phyloP scores from a whole-genome alignment of 2,329 filamentous ascomycete genomes.

The Aspergillus ruber region DNA sequence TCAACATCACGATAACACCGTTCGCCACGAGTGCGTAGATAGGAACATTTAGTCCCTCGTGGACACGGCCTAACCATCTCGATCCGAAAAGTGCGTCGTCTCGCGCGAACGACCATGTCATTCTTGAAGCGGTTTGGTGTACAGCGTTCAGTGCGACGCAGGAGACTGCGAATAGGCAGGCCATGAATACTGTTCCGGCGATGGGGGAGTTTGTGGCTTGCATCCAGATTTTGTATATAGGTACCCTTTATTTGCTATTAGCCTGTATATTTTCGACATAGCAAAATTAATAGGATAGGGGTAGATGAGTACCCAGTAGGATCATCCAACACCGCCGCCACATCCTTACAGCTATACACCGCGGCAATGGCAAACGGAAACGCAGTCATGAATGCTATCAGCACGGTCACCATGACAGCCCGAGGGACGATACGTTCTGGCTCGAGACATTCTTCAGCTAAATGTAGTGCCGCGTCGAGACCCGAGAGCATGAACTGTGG shows the following conservation, averaged over 20 bases:
- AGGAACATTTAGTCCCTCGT: conserved; percentile 9
- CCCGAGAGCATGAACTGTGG: conserved; percentile 21
- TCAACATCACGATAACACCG: conserved; percentile 10
- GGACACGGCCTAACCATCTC: conserved; percentile 7
- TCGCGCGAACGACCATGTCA: conserved; percentile 29
- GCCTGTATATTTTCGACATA: not conserved
- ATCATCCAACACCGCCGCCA: conserved; percentile 8
- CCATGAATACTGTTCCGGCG: conserved; percentile 17
- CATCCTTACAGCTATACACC: conserved; percentile 13
- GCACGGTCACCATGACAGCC: conserved; percentile 14
- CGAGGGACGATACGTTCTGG: conserved; percentile 17
- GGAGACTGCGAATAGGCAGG: conserved; percentile 10
- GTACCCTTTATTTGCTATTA: conserved; percentile 8
- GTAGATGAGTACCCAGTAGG: conserved; percentile 10
- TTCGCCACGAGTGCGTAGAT: conserved; percentile 12
- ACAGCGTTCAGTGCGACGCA: conserved; percentile 16
- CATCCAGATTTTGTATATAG: conserved; percentile 19
- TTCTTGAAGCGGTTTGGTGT: conserved; percentile 23
- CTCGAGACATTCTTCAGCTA: conserved; percentile 18
- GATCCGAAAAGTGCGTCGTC: conserved; percentile 27
- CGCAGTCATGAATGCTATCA: conserved; percentile 15
- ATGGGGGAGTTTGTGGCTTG: conserved; percentile 14
- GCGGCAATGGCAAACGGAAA: conserved; percentile 17
- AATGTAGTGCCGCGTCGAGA: conserved; percentile 17
- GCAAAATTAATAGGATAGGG: not conserved